Base-by-base conservation (phyloP, 2,329 filamentous ascomycete genomes). In the Arthroderma sp. region DNA sequence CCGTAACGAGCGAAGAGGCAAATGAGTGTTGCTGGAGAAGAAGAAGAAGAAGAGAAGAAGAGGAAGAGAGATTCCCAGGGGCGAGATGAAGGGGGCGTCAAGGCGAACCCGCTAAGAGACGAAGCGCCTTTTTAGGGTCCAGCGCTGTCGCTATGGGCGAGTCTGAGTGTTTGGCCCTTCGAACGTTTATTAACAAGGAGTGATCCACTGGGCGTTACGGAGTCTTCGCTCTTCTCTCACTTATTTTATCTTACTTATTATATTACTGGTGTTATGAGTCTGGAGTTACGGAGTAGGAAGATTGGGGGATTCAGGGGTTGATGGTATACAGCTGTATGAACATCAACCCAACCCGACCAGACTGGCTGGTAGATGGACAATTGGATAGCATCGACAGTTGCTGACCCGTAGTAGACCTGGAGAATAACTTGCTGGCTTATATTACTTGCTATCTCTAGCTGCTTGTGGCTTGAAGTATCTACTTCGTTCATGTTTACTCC, bases 161-260 rank as follows among this genome's bases (percentile, higher is more conserved):
- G 39, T 43, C 39, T 4, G 25, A 17, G 23, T 17, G 15, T 31
- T 51, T 31, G 35, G 35, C 35, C 15, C n/a, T 11, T 3, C 35
- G 2, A 38, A 38, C 35, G 15, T 33, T 51, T 33, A 51, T n/a
- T 33, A 33, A 19, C 15, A 51, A 51, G 44, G 44, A 33, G 28
- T 25, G 25, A 51, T 51, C 44, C 44, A 51, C 44, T 51, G 28
- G 25, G 28, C 44, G 44, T 51, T 51, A 51, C 44, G n/a, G n/a
- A n/a, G 28, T n/a, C 21, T 31, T 31, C n/a, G 9, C 19, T 11
- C 17, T 2, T 43, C 17, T 43, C 11, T 19, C 6, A 11, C 17
- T 17, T 43, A 9, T 43, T 21, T 43, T 41, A 2, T 25, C 21
- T 44, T 9, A 25, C 11, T 44, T 25, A 44, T 44, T 43, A 43